phyloP scores from a whole-genome alignment of 768 basidiomycete species.

The Aureoboletus auriporus region DNA sequence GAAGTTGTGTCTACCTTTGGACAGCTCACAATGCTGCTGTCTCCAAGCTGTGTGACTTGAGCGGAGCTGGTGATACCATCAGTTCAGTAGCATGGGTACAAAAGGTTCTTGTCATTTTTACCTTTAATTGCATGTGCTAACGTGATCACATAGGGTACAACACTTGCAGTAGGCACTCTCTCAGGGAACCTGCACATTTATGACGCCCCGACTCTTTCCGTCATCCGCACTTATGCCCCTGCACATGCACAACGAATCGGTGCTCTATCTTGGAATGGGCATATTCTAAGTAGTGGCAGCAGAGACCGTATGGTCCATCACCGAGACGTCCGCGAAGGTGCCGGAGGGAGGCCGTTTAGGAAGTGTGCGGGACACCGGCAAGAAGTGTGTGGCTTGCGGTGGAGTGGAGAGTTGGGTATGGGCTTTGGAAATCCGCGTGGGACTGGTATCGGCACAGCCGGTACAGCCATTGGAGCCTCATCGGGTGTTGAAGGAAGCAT shows the following conservation, averaged over 20 bases:
- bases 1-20: conserved; percentile 94
- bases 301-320: conserved; percentile 89
- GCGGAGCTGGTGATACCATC: conserved; percentile 60
- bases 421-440: conserved; percentile 23
- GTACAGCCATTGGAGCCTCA: neutral
- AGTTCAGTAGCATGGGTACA: conserved; percentile 95
- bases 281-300: conserved; percentile 85
- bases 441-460: conserved; percentile 3
- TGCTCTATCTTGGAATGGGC: conserved; percentile 89
- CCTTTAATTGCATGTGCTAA: neutral
- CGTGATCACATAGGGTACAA: conserved; percentile 53
- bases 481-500: conserved; percentile 28
- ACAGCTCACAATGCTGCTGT: conserved; percentile 91
- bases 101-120: conserved; percentile 34
- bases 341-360: conserved; percentile 60
- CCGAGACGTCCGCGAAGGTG: conserved; percentile 78
- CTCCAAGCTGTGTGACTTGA: conserved; percentile 84
- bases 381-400: conserved; percentile 94
- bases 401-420: conserved; percentile 50
- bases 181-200: conserved; percentile 88
- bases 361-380: conserved; percentile 76
- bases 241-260: conserved; percentile 91
- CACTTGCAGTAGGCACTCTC: conserved; percentile 91
- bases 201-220: conserved; percentile 74
- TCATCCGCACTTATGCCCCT: conserved; percentile 75